Conservation (phyloP, 148 eudicot genomes). For the Chenopodium formosanum region DNA sequence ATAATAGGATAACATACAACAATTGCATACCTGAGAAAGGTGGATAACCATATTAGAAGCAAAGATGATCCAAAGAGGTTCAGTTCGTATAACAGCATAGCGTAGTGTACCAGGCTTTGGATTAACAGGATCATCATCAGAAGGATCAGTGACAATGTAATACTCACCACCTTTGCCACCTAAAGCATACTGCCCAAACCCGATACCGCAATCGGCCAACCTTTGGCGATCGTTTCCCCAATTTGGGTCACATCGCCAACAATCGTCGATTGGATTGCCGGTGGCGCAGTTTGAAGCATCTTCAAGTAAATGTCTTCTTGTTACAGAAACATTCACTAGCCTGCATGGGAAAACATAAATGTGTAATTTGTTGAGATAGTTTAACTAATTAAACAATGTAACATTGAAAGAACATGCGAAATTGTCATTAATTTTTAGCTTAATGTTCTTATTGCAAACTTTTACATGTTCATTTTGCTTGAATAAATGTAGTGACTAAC, state of each 20-base stretch:
- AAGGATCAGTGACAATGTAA: slow-evolving; percentile 74
- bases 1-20: background rate
- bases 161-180: slow-evolving; percentile 87
- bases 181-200: slow-evolving; percentile 78
- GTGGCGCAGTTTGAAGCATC: slow-evolving; percentile 49
- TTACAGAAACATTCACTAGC: slow-evolving; percentile 60
- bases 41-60: slow-evolving; percentile 72
- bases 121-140: slow-evolving; percentile 70
- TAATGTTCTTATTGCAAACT: too few relatives aligned
- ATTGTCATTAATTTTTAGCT: too few relatives aligned
- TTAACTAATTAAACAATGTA: too few relatives aligned
- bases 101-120: slow-evolving; percentile 85
- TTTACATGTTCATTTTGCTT: too few relatives aligned
- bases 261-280: slow-evolving; percentile 88
- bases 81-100: slow-evolving; percentile 69
- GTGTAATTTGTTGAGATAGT: background rate
- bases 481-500: too few relatives aligned
- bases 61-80: slow-evolving; percentile 88
- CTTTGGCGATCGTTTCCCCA: slow-evolving; percentile 80
- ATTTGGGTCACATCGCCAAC: slow-evolving; percentile 87
- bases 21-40: slow-evolving; percentile 42
- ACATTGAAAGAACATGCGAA: too few relatives aligned
- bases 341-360: slow-evolving; percentile 30
- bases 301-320: slow-evolving; percentile 52
- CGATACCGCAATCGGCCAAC: slow-evolving; percentile 79